Conservation (phyloP, 2,329 filamentous ascomycete species). For the Colletotrichum liaoningense region DNA sequence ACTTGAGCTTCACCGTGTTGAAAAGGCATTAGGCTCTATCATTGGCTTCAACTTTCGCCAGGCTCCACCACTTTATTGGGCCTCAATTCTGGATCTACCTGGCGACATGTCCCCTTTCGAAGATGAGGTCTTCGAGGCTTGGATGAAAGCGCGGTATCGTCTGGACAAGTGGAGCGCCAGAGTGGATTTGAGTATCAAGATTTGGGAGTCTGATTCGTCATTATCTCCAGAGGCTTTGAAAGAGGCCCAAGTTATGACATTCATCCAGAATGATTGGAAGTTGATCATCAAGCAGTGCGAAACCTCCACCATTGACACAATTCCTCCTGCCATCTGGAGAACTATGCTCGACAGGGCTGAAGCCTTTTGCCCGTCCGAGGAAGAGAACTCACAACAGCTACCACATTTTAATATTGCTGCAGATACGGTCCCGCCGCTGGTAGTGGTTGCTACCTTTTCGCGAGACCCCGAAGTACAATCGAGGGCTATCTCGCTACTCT, state of each 20-base stretch:
- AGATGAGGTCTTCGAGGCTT: not conserved
- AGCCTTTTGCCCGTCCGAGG: not conserved
- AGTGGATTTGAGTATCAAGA: not conserved
- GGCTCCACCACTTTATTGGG: not conserved
- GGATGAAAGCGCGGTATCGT: not conserved
- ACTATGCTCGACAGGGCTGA: not conserved
- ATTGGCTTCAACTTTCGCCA: slow-evolving; percentile 4
- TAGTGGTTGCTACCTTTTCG: not conserved
- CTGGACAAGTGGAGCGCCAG: not conserved
- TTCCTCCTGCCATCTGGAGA: not conserved
- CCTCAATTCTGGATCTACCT: not conserved
- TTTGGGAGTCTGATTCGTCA: not conserved
- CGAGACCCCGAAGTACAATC: not conserved
- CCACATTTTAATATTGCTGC: slow-evolving; percentile 13
- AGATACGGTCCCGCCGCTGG: slow-evolving; percentile 6
- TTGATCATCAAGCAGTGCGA: not conserved
- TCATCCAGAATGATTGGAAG: not conserved
- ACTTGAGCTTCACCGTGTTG: not conserved
- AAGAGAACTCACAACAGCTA: not conserved
- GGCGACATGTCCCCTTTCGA: not conserved
- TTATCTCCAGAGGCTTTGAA: not conserved
- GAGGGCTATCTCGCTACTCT: slow-evolving; percentile 31
- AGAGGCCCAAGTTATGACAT: not conserved
- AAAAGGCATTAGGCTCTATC: not conserved
- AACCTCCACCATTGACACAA: not conserved